Evolutionary conservation across 441 rosid species (phyloP).

Genomic region (Eutrema salsugineum): DNA sequence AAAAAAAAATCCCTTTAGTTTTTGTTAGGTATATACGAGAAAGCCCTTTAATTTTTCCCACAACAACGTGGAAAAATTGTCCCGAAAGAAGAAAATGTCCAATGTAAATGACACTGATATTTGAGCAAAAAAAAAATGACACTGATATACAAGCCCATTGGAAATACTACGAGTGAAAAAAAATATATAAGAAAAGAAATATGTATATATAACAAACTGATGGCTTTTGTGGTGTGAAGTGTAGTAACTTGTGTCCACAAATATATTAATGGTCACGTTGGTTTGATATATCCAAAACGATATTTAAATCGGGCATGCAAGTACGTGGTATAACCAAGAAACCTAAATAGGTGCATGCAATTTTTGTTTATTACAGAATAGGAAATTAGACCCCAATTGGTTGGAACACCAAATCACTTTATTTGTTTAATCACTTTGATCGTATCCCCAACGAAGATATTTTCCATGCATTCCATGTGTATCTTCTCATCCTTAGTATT

Average conservation of each 20-base stretch:
- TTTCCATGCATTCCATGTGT: slow-evolving; percentile 25
- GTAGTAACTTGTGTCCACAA: slow-evolving; percentile 17
- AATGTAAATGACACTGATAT: slow-evolving; percentile 21
- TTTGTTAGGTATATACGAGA: neutral
- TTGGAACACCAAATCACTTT: slow-evolving; percentile 20
- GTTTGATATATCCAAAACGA: slow-evolving; percentile 31
- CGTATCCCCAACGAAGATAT: slow-evolving; percentile 12
- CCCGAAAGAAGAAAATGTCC: slow-evolving; percentile 31
- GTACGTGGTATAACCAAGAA: slow-evolving; percentile 24
- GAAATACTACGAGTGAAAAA: neutral
- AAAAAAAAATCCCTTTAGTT: neutral
- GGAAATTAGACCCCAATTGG: slow-evolving; percentile 28
- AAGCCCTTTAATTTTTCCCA: neutral
- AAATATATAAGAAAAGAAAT: too few species aligned
- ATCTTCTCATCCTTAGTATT: neutral
- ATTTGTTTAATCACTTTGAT: slow-evolving; percentile 15
- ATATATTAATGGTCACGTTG: slow-evolving; percentile 22
- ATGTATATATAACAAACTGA: neutral
- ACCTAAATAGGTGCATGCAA: slow-evolving; percentile 14
- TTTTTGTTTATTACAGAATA: slow-evolving; percentile 26
- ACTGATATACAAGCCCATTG: slow-evolving; percentile 6
- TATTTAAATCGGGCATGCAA: slow-evolving; percentile 22
- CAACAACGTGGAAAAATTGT: slow-evolving; percentile 27
- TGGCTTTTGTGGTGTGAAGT: slow-evolving; percentile 4
- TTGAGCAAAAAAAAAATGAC: too few species aligned